These are phyloP conservation scores for Teunomyces barrocoloradensis DNA, from an alignment of 805 yeast species.

Conservation along the genomic window DNA sequence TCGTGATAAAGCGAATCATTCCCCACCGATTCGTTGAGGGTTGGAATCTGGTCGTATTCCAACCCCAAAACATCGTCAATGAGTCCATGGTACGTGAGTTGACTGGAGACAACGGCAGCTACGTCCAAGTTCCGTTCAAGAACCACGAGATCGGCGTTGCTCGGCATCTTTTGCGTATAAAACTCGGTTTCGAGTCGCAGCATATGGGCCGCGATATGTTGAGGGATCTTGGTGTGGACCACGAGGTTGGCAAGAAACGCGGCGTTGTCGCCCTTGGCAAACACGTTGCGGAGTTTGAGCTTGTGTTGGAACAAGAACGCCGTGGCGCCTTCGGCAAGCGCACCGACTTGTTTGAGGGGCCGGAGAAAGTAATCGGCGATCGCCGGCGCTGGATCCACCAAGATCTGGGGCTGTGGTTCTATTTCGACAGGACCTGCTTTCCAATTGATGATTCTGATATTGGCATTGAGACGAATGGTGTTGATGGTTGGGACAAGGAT, in stretches of 20 bases:
- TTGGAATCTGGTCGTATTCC: slow-evolving; percentile 20
- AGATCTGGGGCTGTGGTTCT: slow-evolving; percentile 32
- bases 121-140: slow-evolving; percentile 78
- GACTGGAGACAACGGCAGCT: slow-evolving; percentile 68
- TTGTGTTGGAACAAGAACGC: slow-evolving; percentile 39
- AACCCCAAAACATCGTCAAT: slow-evolving; percentile 68
- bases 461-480: slow-evolving; percentile 28
- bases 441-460: slow-evolving; percentile 49
- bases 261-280: slow-evolving; percentile 60
- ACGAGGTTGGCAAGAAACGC: slow-evolving; percentile 43
- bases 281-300: slow-evolving; percentile 52
- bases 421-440: slow-evolving; percentile 38
- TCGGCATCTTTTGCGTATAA: slow-evolving; percentile 31
- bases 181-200: slow-evolving; percentile 38
- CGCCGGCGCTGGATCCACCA: not conserved
- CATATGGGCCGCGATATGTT: slow-evolving; percentile 34
- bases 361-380: slow-evolving; percentile 40
- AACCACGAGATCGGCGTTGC: slow-evolving; percentile 69
- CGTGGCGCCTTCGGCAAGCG: slow-evolving; percentile 50
- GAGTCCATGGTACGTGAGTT: slow-evolving; percentile 79
- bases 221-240: slow-evolving; percentile 34
- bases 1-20: slow-evolving; percentile 50
- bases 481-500: slow-evolving; percentile 12
- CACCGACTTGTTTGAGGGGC: slow-evolving; percentile 45
- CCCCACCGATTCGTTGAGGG: slow-evolving; percentile 61